Evolutionary conservation across 2,329 filamentous ascomycete genomes (phyloP).

Genomic region (Graphilbum ipis-grandicollis): DNA sequence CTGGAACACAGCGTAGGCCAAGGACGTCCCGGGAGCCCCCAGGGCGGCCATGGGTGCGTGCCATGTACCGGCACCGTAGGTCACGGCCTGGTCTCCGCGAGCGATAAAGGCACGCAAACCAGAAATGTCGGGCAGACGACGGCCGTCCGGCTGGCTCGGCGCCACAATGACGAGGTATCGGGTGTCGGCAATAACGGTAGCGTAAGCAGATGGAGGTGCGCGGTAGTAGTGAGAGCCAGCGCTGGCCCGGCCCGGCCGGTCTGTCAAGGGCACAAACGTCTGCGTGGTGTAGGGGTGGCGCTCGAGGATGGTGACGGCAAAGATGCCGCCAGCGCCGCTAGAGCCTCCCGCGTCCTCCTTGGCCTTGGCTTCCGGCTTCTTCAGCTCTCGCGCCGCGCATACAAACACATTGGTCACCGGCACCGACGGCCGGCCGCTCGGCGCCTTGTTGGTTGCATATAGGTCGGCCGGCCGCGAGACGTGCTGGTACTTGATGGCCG

Average conservation of each 20-base stretch:
- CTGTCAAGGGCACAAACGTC: slow-evolving; percentile 66
- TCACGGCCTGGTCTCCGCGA: slow-evolving; percentile 64
- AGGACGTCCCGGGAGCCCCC: slow-evolving; percentile 34
- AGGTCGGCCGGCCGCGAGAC: slow-evolving; percentile 58
- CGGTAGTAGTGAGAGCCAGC: too few relatives aligned
- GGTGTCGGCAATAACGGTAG: too few relatives aligned
- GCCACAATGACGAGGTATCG: slow-evolving; percentile 79
- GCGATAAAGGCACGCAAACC: slow-evolving; percentile 65
- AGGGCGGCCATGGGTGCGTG: slow-evolving; percentile 93
- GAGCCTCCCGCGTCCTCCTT: not conserved
- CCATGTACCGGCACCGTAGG: slow-evolving; percentile 82
- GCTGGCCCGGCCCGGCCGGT: slow-evolving; percentile 16
- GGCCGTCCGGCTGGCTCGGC: slow-evolving; percentile 38
- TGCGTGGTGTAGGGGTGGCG: slow-evolving; percentile 89
- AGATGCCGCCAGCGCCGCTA: slow-evolving; percentile 19
- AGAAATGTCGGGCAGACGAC: slow-evolving; percentile 54
- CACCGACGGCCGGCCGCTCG: slow-evolving; percentile 35
- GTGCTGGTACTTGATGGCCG: slow-evolving; percentile 70
- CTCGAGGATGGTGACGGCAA: slow-evolving; percentile 62
- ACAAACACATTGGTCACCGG: slow-evolving; percentile 80
- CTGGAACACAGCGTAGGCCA: slow-evolving; percentile 84
- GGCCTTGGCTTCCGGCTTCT: too few relatives aligned
- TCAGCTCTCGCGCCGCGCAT: slow-evolving; percentile 45
- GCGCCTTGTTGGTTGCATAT: slow-evolving; percentile 39
- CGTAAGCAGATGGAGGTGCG: too few relatives aligned